Conservation (phyloP, 768 basidiomycete species). For the Suillus ampliporus region DNA sequence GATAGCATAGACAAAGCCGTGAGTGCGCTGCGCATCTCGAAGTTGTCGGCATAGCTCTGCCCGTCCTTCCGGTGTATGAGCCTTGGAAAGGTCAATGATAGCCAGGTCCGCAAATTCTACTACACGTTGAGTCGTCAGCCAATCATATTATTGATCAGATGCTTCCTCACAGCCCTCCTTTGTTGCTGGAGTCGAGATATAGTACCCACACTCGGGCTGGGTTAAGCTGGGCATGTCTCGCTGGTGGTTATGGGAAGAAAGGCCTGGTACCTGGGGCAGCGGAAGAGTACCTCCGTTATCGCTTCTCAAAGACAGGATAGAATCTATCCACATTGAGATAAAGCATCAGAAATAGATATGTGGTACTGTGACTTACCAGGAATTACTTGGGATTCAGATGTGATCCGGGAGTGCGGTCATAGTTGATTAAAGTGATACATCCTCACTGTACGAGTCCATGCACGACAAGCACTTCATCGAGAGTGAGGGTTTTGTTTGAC, state of each 20-base stretch:
- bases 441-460: no score
- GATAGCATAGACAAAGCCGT: conserved; percentile 54
- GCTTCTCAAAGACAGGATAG: not conserved
- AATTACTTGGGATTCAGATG: no score
- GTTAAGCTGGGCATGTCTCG: conserved; percentile 11
- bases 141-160: not conserved
- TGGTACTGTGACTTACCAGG: not conserved
- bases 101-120: conserved; percentile 15
- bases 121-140: not conserved
- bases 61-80: conserved; percentile 12
- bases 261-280: not conserved
- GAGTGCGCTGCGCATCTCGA: conserved; percentile 11
- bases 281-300: not conserved
- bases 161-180: conserved; percentile 6
- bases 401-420: no score
- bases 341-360: not conserved
- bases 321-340: not conserved
- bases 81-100: conserved; percentile 13
- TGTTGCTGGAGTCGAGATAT: conserved; percentile 11
- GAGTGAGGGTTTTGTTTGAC: no score
- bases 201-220: conserved; percentile 9
- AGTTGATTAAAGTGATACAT: no score
- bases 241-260: not conserved
- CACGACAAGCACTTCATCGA: no score
- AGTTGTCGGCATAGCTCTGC: conserved; percentile 12